Base-by-base conservation (phyloP, 176 grass and related monocot species). In the sorghum (Sorghum bicolor) region DNA sequence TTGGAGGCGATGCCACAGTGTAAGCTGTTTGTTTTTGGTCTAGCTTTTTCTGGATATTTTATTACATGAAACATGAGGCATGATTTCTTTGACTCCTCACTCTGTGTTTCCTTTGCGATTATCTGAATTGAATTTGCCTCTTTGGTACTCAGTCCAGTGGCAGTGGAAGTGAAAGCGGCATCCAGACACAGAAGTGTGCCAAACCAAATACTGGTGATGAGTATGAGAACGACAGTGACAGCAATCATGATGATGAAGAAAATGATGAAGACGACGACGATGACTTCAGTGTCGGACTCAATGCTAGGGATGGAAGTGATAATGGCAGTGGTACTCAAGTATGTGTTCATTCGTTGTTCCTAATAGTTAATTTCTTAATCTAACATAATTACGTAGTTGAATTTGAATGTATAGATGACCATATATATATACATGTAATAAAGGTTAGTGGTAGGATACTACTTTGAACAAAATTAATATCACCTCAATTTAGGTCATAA, bases 281-380 rank as follows among this genome's bases (percentile, higher is more conserved):
- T 2, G 86, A 89, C 71, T 77, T 67, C 2, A 94, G 92, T 66
- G 64, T 85, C 47, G 87, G 84, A 39, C 83, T 90, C 75, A 98
- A 87, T 85, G 83, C 79, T 73, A 92, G 87, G 72, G 91, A 95
- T 85, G 89, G 80, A 70, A 98, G 93, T 85, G 96, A 98, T 80
- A 95, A 92, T 95, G 93, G 87, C 45, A 98, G 96, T 62, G 91
- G 89, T 33, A 98, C 93, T 88, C 91, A 98, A 90, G 96, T 98
- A 88, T 2, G 60, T 78, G 33, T 58, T 67, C 20, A 9, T 48
- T 84, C 1, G 65, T 74, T 87, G 64, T 12, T 72, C 31, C 53
- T 19, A 24, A 55, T 67, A 48, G 6, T 28, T 67, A 57, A 57
- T 52, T 60, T 67, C 5, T 86, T 82, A 50, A 72, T 67, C 40